phyloP scores from a whole-genome alignment of 495 filamentous ascomycete genomes.

The Penicillium silybi region DNA sequence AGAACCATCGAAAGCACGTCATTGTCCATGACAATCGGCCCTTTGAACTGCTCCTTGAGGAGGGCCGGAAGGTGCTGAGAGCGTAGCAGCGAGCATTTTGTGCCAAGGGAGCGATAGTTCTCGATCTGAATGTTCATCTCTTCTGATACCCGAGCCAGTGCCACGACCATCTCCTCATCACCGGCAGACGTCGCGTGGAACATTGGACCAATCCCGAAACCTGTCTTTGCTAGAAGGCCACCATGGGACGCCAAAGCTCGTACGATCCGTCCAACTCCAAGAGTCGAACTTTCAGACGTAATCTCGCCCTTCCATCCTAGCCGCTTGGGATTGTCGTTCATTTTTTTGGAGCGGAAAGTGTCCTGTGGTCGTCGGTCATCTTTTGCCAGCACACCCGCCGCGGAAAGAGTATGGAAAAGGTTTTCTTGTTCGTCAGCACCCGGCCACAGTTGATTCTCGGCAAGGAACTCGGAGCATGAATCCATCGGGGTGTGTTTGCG shows the following conservation, averaged over 20 bases:
- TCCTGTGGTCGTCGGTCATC: neutral
- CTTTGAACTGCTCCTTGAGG: neutral
- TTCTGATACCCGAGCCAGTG: slow-evolving; percentile 3
- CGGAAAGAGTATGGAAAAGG: neutral
- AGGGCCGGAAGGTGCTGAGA: slow-evolving; percentile 7
- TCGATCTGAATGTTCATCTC: neutral
- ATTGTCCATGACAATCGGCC: neutral
- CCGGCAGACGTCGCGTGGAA: slow-evolving; percentile 1
- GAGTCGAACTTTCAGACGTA: slow-evolving; percentile 6
- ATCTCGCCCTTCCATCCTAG: slow-evolving; percentile 15
- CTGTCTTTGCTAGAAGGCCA: neutral
- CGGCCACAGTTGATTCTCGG: slow-evolving; percentile 6
- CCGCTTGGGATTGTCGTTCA: neutral
- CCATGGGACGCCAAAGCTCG: slow-evolving; percentile 2
- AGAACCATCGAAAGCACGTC: slow-evolving; percentile 4
- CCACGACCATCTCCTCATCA: slow-evolving; percentile 14
- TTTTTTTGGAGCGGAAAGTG: neutral
- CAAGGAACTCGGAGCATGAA: slow-evolving; percentile 11
- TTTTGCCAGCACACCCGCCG: slow-evolving; percentile 1
- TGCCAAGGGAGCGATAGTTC: neutral
- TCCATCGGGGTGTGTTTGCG: neutral
- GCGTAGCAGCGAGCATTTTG: slow-evolving; percentile 5
- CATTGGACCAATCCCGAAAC: neutral
- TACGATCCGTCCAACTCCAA: slow-evolving; percentile 2
- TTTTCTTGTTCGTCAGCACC: slow-evolving; percentile 5